Evolutionary conservation across 371 early-diverging fungal genomes (phyloP).

Genomic region (Rhizopus delemar): DNA sequence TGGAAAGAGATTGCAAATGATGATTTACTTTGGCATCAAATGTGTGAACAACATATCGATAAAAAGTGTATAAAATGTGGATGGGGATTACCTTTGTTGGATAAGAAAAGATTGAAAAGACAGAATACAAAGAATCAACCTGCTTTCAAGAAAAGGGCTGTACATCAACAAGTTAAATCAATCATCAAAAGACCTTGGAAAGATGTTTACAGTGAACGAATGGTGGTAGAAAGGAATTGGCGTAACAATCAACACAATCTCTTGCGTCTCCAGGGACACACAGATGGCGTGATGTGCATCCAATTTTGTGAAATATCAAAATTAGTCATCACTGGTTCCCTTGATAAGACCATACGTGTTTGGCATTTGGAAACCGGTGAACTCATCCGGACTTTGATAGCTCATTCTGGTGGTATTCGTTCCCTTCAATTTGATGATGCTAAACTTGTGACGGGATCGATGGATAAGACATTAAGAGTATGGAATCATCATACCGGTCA

Average conservation of each 20-base stretch:
- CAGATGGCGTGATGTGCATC: slow-evolving; percentile 85
- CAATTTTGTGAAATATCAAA: slow-evolving; percentile 78
- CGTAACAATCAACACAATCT: slow-evolving; percentile 67
- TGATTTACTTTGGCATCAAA: slow-evolving; percentile 89
- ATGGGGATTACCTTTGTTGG: slow-evolving; percentile 87
- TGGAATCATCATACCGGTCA: slow-evolving; percentile 95
- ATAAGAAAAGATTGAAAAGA: slow-evolving; percentile 27
- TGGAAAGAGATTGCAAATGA: slow-evolving; percentile 89
- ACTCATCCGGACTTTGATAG: slow-evolving; percentile 68
- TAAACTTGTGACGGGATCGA: slow-evolving; percentile 83
- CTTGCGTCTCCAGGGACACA: slow-evolving; percentile 69
- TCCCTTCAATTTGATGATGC: slow-evolving; percentile 86
- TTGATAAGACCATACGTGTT: slow-evolving; percentile 79
- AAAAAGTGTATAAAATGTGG: slow-evolving; percentile 94
- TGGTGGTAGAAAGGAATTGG: slow-evolving; percentile 86
- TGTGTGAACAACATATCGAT: slow-evolving; percentile 97
- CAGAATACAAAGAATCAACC: neutral
- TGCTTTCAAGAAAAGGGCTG: neutral
- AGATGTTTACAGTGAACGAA: slow-evolving; percentile 79
- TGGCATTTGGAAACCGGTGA: slow-evolving; percentile 83
- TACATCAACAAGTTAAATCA: neutral
- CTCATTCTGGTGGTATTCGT: slow-evolving; percentile 87
- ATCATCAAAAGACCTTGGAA: slow-evolving; percentile 71
- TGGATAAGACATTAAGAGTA: slow-evolving; percentile 93
- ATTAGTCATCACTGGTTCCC: slow-evolving; percentile 81